Base-by-base conservation (phyloP, 129 eudicot species). In the Tagetes patula region DNA sequence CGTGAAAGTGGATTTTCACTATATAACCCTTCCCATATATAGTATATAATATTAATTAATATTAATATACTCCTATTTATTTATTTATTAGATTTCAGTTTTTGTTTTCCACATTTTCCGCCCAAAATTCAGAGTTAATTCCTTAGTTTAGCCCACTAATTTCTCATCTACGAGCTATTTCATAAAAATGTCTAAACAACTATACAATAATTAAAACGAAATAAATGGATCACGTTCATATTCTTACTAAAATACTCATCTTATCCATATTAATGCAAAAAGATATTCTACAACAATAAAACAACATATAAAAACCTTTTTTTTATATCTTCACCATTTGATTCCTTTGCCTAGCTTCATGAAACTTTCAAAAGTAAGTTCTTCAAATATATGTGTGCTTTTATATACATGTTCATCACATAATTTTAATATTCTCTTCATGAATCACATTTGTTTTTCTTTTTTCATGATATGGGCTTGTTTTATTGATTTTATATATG, bases 171-270 rank as follows among this genome's bases (percentile, higher is more conserved):
- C 61, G 13, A n/a, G 40, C 46, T 38, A 70, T 60, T 72, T 53
- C 73, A 33, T 36, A 65, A 30, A 66, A 63, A 64, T 31, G 59
- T 63, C 72, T 62, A 38, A 46, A 8, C 64, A 58, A 58, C 8
- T 11, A 60, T 8, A 34, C 46, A 48, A 31, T 46, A 55, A 52
- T 42, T 65, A 53, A 68, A 50, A 78, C 82, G 82, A 79, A 54
- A 72, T 30, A 43, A 53, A 79, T 54, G 82, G 82, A 79, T 79
- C 82, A 54, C 56, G 59, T 43, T 78, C 42, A 11, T 71, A 43
- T 12, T 71, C 38, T 79, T 72, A 78, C 77, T 45, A 54, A 71
- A 64, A 64, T 65, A 53, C 60, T 72, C 67, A 30, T 72, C 60
- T 63, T 62, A 70, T 71, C 67, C 60, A 78, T 43, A 54, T 71